These are phyloP conservation scores for Cordyceps javanica DNA, from an alignment of 2,329 filamentous ascomycete genomes.

Conservation along the genomic window DNA sequence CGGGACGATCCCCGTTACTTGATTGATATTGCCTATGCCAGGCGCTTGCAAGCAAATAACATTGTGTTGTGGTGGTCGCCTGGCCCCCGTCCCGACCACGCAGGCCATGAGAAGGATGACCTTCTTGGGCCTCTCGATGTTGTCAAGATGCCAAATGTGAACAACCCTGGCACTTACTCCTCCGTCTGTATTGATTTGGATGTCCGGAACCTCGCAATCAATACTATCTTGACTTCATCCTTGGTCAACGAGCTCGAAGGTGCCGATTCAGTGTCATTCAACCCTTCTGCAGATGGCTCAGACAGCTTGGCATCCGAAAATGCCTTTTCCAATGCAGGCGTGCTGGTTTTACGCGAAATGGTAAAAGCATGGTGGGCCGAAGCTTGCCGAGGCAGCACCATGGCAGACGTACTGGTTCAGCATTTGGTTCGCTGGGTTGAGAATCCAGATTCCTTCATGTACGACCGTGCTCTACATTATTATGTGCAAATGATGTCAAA, in stretches of 20 bases:
- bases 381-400: slow-evolving; percentile 79
- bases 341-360: slow-evolving; percentile 91
- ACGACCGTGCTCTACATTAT: slow-evolving; percentile 89
- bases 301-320: slow-evolving; percentile 71
- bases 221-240: slow-evolving; percentile 93
- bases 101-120: slow-evolving; percentile 91
- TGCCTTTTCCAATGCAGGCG: slow-evolving; percentile 86
- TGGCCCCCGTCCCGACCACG: slow-evolving; percentile 83
- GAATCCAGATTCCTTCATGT: slow-evolving; percentile 86
- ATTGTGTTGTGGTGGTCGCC: slow-evolving; percentile 97
- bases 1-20: slow-evolving; percentile 89
- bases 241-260: slow-evolving; percentile 96
- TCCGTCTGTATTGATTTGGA: slow-evolving; percentile 96
- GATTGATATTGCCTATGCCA: slow-evolving; percentile 92
- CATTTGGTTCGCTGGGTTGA: slow-evolving; percentile 97
- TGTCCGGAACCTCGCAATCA: slow-evolving; percentile 90
- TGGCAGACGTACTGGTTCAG: slow-evolving; percentile 97
- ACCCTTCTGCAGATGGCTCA: slow-evolving; percentile 41
- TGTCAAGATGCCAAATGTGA: slow-evolving; percentile 87
- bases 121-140: slow-evolving; percentile 75
- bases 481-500: slow-evolving; percentile 99
- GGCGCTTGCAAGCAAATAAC: slow-evolving; percentile 81
- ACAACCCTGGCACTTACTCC: slow-evolving; percentile 88
- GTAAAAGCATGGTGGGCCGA: slow-evolving; percentile 98
- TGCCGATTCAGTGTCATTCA: slow-evolving; percentile 78